Evolutionary conservation across 176 grass and related monocot genomes (phyloP).

Genomic region (Tillandsia leiboldiana): DNA sequence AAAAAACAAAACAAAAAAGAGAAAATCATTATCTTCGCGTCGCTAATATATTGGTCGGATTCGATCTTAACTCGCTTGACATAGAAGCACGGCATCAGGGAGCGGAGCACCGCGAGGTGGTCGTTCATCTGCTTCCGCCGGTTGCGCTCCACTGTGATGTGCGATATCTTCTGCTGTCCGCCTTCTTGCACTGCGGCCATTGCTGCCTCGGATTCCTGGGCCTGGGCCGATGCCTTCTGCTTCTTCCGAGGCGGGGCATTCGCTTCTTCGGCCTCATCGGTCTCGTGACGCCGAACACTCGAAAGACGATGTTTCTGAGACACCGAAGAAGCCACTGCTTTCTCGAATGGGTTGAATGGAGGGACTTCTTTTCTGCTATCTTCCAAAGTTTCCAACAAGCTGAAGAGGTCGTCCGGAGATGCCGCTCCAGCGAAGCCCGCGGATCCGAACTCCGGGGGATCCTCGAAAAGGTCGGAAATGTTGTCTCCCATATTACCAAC

Average conservation of each 20-base stretch:
- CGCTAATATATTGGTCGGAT: not conserved
- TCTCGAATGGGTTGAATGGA: not conserved
- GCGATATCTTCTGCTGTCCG: conserved; percentile 26
- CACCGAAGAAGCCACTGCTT: not conserved
- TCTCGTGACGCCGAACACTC: not conserved
- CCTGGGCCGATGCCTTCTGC: conserved; percentile 21
- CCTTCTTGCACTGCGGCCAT: not conserved
- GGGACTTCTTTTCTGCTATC: conserved; percentile 21
- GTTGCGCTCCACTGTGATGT: conserved; percentile 78
- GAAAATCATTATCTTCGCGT: not conserved
- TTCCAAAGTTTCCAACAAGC: conserved; percentile 59
- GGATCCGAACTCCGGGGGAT: conserved; percentile 18
- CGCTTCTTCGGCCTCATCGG: not conserved
- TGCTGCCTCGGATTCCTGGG: not conserved
- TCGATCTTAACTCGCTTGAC: conserved; percentile 52
- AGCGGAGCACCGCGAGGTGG: conserved; percentile 51
- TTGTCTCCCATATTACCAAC: conserved; percentile 30
- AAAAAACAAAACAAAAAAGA: not conserved
- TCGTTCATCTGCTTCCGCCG: conserved; percentile 84
- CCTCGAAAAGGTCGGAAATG: conserved; percentile 36
- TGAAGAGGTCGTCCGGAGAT: conserved; percentile 40
- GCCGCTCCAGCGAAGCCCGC: conserved; percentile 8
- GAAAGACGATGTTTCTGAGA: not conserved
- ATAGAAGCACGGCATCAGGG: conserved; percentile 75
- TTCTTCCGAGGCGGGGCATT: not conserved